These are phyloP conservation scores for Coprinellus aureogranulatus DNA, from an alignment of 768 basidiomycete genomes.

Conservation along the genomic window DNA sequence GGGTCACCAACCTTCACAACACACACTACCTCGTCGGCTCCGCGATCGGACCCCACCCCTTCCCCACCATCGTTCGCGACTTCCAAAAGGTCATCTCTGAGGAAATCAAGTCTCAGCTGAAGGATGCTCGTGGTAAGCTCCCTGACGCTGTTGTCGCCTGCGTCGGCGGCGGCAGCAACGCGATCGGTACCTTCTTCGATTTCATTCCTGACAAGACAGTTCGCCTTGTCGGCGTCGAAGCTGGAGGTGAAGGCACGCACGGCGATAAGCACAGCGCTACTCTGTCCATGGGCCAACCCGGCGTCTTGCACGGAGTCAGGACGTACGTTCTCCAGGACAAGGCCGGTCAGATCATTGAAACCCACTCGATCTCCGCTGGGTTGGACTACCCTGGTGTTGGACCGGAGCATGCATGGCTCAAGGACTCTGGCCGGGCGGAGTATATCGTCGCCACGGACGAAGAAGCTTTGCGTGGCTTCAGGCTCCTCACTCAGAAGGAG, in stretches of 20 bases:
- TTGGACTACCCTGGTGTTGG: conserved; percentile 97
- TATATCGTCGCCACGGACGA: conserved; percentile 94
- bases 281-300: conserved; percentile 84
- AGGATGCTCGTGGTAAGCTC: conserved; percentile 72
- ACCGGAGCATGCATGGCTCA: conserved; percentile 96
- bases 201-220: conserved; percentile 89
- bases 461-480: conserved; percentile 88
- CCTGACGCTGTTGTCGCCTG: conserved; percentile 95
- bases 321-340: conserved; percentile 91
- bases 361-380: conserved; percentile 95
- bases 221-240: conserved; percentile 90
- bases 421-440: conserved; percentile 90
- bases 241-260: conserved; percentile 91
- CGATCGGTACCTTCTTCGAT: conserved; percentile 96
- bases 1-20: conserved; percentile 92
- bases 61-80: conserved; percentile 98
- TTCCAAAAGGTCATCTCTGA: conserved; percentile 94
- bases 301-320: conserved; percentile 93
- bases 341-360: conserved; percentile 93
- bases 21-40: conserved; percentile 98
- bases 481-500: conserved; percentile 86
- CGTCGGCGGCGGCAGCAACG: conserved; percentile 96
- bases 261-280: conserved; percentile 91
- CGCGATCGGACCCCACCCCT: conserved; percentile 96
- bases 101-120: conserved; percentile 89